Conservation (phyloP, 495 filamentous ascomycete genomes). For the Aspergillus egyptiacus region DNA sequence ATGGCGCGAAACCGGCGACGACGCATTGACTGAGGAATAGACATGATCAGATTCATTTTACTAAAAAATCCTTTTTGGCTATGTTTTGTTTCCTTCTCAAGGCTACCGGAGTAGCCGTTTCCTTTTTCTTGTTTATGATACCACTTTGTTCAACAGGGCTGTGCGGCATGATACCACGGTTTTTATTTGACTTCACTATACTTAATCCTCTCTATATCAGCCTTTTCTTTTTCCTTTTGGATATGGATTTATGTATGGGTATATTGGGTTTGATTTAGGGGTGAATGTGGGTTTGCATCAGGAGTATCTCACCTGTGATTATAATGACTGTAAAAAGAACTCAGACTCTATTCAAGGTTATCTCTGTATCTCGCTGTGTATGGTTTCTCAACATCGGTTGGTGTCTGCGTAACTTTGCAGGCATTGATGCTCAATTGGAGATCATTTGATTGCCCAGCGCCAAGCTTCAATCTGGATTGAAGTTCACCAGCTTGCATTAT, state of each 20-base stretch:
- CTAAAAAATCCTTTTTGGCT: too few species aligned
- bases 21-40: constrained; percentile 77
- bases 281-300: neutral
- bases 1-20: constrained; percentile 81
- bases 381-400: too few species aligned
- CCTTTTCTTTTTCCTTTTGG: neutral
- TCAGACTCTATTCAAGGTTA: too few species aligned
- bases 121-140: constrained; percentile 33
- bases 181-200: constrained; percentile 25
- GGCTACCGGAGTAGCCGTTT: too few species aligned
- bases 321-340: neutral
- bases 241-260: neutral
- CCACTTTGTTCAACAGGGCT: constrained; percentile 43
- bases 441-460: too few species aligned
- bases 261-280: neutral
- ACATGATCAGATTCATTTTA: constrained; percentile 8
- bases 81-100: constrained; percentile 7
- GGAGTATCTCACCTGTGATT: neutral
- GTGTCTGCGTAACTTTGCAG: too few species aligned
- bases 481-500: too few species aligned
- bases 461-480: too few species aligned
- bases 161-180: constrained; percentile 39
- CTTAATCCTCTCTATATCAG: neutral
- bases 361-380: too few species aligned
- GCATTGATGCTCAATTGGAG: too few species aligned